These are phyloP conservation scores for Samsoniella hepiali DNA, from an alignment of 2,329 filamentous ascomycete genomes.

Conservation along the genomic window DNA sequence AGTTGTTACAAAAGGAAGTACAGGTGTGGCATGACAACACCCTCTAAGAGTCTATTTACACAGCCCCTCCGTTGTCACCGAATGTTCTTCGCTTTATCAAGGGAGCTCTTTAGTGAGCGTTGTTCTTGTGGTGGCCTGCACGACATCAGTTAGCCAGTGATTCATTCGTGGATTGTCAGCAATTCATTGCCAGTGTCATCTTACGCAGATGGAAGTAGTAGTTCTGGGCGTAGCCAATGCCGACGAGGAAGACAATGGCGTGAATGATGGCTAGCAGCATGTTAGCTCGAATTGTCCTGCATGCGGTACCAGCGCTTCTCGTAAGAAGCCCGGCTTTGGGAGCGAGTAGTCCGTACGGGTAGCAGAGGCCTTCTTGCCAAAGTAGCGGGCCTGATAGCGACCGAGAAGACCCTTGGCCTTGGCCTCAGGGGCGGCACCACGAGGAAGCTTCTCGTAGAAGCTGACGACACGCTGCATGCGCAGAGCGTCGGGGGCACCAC, in stretches of 20 bases:
- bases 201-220: conserved; percentile 99
- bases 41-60: conserved; percentile 43
- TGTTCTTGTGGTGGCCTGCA: conserved; percentile 99
- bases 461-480: conserved; percentile 97
- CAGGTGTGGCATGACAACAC: conserved; percentile 37
- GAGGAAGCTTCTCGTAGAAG: conserved; percentile 98
- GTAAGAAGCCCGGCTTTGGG: conserved; percentile 25
- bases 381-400: conserved; percentile 88
- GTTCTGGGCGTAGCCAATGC: conserved; percentile 91
- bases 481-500: conserved; percentile 89
- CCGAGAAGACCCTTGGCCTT: conserved; percentile 80
- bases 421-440: conserved; percentile 79
- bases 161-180: not conserved
- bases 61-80: conserved; percentile 25
- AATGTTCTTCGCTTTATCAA: conserved; percentile 23
- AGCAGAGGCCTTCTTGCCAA: conserved; percentile 86
- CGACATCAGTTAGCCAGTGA: conserved; percentile 25
- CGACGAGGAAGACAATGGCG: conserved; percentile 71
- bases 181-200: conserved; percentile 29
- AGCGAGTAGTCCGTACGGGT: conserved; percentile 64
- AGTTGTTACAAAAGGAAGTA: conserved; percentile 34
- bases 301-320: conserved; percentile 11
- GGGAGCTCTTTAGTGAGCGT: conserved; percentile 73
- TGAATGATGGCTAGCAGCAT: conserved; percentile 74
- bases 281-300: conserved; percentile 21